Percentiles rank a stretch among this genome's conserved stretches.
These are phyloP conservation scores for Neoarthrinium moseri DNA, from an alignment of 2,329 filamentous ascomycete species.

Conservation along the genomic window DNA sequence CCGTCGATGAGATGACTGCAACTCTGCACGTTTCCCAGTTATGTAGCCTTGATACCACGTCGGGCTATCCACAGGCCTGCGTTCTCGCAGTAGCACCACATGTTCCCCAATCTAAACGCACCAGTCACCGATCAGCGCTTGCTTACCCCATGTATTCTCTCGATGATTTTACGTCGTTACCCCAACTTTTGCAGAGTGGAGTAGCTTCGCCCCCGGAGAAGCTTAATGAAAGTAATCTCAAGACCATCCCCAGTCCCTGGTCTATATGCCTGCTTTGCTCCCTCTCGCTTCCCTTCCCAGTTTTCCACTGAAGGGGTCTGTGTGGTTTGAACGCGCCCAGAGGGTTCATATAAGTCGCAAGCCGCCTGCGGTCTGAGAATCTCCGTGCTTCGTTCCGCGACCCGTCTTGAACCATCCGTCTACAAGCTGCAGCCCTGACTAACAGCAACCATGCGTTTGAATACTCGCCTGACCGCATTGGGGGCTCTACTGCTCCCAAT, in stretches of 20 bases:
- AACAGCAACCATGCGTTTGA: constrained; percentile 24
- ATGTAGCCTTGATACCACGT: constrained; percentile 8
- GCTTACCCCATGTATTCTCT: constrained; percentile 1
- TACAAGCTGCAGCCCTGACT: constrained; percentile 1
- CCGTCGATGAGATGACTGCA: neutral
- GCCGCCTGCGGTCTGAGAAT: neutral
- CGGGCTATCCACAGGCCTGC: no score
- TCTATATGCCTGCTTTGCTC: neutral
- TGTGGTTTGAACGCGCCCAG: neutral
- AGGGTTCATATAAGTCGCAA: neutral
- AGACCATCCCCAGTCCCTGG: constrained; percentile 3
- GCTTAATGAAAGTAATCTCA: constrained; percentile 7
- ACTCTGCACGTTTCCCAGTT: neutral
- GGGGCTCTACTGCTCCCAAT: constrained; percentile 30
- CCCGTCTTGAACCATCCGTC: neutral
- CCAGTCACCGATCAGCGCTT: constrained; percentile 11
- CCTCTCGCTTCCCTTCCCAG: neutral
- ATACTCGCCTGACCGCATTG: constrained; percentile 22
- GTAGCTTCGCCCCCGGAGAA: constrained; percentile 9
- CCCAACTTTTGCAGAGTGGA: constrained; percentile 9
- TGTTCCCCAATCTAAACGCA: constrained; percentile 13
- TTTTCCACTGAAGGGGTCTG: neutral
- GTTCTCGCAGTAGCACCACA: constrained; percentile 5
- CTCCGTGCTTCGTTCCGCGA: neutral
- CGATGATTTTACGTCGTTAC: constrained; percentile 6